Evolutionary conservation across 1,284 basidiomycete genomes (phyloP), one percentile per base, ranked within the genome.

Genomic region (Pseudozyma pruni): DNA sequence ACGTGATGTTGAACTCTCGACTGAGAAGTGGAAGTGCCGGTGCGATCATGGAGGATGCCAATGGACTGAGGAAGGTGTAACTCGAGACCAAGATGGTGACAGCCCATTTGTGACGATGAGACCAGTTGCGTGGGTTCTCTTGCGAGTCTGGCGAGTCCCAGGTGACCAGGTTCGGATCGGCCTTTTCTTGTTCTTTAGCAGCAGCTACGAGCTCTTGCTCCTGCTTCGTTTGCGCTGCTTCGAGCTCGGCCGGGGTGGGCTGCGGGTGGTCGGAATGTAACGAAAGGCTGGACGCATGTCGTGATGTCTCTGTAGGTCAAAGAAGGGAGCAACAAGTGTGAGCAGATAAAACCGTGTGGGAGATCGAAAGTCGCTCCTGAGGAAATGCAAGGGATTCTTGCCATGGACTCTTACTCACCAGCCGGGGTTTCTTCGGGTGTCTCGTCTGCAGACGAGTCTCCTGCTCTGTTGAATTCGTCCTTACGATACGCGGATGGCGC

Each of bases 71-170:
- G 10, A 80, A 58, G 4, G 79, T 79, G 42, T 77, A 81, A 17
- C 52, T 44, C 4, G 72, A 72, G 3, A 77, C 79, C 17, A 79
- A 50, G 0, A 39, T 42, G 31, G 88, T 89, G 0, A 88, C 87
- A 1, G 85, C 85, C 87, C 89, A 88, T 85, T 89, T 90, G 58
- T 85, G 85, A 38, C 46, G 35, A 59, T 84, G 85, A 0, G 84
- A 74, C 90, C 90, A 91, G 81, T 90, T 90, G 78, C 87, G 87
- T 0, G 89, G 89, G 78, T 90, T 90, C 17, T 81, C 80, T 3
- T 86, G 87, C 80, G 90, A 88, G 43, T 87, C 81, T 0, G 86
- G 86, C 0, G 87, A 87, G 47, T 89, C 87, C 88, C 88, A 90
- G 45, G 88, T 86, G 13, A 90, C 86, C 8, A 76, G 32, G 35